These are phyloP conservation scores for Pilaira anomala DNA, from an alignment of 192 early-diverging fungal species.

Conservation along the genomic window DNA sequence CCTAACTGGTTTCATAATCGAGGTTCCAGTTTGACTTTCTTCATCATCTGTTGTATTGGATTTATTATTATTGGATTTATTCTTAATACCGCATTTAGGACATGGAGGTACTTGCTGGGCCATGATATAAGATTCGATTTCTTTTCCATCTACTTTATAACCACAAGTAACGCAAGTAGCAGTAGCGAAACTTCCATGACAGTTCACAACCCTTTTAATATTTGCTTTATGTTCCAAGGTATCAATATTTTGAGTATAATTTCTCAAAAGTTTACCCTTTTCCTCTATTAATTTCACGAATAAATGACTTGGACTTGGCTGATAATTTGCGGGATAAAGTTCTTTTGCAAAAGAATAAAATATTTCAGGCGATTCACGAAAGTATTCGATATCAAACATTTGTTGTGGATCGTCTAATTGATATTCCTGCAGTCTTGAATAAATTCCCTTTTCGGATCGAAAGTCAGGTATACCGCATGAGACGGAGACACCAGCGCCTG, in stretches of 20 bases:
- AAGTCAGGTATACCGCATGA: constrained; percentile 98
- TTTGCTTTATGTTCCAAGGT: constrained; percentile 87
- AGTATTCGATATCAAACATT: constrained; percentile 96
- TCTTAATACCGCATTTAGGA: constrained; percentile 72
- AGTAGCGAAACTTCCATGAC: constrained; percentile 94
- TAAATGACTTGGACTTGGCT: constrained; percentile 79
- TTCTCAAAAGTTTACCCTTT: constrained; percentile 80
- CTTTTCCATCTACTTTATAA: constrained; percentile 70
- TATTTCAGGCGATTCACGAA: constrained; percentile 77
- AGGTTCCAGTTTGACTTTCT: constrained; percentile 20
- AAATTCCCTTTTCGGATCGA: constrained; percentile 89
- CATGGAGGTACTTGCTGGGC: constrained; percentile 74
- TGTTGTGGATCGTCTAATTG: constrained; percentile 90
- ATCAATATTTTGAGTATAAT: constrained; percentile 99
- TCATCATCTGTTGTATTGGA: constrained; percentile 51
- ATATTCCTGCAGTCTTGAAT: constrained; percentile 84
- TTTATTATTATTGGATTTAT: constrained; percentile 32
- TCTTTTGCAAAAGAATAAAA: constrained; percentile 96
- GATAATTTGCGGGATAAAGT: constrained; percentile 86
- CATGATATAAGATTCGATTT: constrained; percentile 78
- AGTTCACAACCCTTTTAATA: constrained; percentile 79
- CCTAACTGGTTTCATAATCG: constrained; percentile 87
- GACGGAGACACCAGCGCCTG: constrained; percentile 88
- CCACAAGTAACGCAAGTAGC: constrained; percentile 87
- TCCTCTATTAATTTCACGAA: constrained; percentile 90